These are phyloP conservation scores for Botrytis deweyae DNA, from an alignment of 2,329 filamentous ascomycete genomes.

Conservation along the genomic window DNA sequence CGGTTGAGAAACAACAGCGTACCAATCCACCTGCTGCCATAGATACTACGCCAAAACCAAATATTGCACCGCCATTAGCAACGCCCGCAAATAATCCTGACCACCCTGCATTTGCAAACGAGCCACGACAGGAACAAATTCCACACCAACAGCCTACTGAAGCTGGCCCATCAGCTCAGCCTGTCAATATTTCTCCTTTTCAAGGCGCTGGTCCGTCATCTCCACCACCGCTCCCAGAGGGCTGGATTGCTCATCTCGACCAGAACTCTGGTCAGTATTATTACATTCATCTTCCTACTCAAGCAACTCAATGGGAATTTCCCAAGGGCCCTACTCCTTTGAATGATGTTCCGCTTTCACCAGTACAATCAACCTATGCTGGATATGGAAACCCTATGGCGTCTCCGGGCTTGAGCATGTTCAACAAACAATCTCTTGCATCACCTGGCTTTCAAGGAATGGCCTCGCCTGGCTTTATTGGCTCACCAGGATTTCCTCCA, in stretches of 20 bases:
- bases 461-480: constrained; percentile 18
- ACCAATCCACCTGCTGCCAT: constrained; percentile 34
- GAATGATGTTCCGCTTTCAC: constrained; percentile 77
- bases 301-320: constrained; percentile 98
- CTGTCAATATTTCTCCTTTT: constrained; percentile 44
- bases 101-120: constrained; percentile 91
- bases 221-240: constrained; percentile 90
- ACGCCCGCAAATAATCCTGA: constrained; percentile 54
- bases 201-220: constrained; percentile 65
- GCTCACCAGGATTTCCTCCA: constrained; percentile 78
- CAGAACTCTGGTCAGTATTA: constrained; percentile 97
- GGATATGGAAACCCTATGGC: constrained; percentile 68
- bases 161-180: constrained; percentile 32
- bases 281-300: constrained; percentile 93
- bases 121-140: constrained; percentile 52
- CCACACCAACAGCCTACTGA: constrained; percentile 31
- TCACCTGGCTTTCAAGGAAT: constrained; percentile 18
- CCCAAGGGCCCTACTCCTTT: constrained; percentile 92
- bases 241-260: constrained; percentile 97
- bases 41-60: constrained; percentile 35
- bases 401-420: constrained; percentile 60
- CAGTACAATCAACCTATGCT: constrained; percentile 51
- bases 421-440: constrained; percentile 63
- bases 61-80: constrained; percentile 42
- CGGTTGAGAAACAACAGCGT: constrained; percentile 65